These are phyloP conservation scores for Apophysomyces variabilis DNA, from an alignment of 371 early-diverging fungal genomes.

Conservation along the genomic window DNA sequence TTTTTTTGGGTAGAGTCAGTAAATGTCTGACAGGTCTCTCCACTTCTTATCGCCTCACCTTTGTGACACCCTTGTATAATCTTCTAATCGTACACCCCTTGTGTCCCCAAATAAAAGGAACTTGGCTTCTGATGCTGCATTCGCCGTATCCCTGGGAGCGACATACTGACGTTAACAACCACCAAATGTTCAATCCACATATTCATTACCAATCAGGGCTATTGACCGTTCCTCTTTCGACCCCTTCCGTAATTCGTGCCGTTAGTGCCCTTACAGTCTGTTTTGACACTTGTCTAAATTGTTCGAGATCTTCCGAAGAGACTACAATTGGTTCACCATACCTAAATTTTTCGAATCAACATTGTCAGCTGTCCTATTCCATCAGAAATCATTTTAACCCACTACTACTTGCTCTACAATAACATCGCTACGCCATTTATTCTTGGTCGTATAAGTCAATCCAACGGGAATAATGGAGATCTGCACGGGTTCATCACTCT, in stretches of 20 bases:
- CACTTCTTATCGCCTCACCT: slow-evolving; percentile 27
- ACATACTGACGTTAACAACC: neutral
- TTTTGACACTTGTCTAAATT: slow-evolving; percentile 48
- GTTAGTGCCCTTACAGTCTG: slow-evolving; percentile 54
- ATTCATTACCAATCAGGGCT: slow-evolving; percentile 55
- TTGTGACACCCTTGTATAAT: slow-evolving; percentile 55
- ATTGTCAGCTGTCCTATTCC: neutral
- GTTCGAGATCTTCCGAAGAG: slow-evolving; percentile 33
- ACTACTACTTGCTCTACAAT: slow-evolving; percentile 50
- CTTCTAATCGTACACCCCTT: slow-evolving; percentile 42
- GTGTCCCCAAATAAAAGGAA: slow-evolving; percentile 53
- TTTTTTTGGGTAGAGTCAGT: slow-evolving; percentile 1
- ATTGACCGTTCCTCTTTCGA: slow-evolving; percentile 57
- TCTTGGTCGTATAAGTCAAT: slow-evolving; percentile 60
- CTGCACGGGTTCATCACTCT: neutral
- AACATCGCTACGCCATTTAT: slow-evolving; percentile 60
- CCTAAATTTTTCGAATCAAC: slow-evolving; percentile 20
- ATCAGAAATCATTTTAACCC: neutral
- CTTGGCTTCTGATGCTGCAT: slow-evolving; percentile 51
- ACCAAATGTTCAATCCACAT: neutral
- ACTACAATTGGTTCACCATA: slow-evolving; percentile 56
- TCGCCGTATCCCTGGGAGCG: slow-evolving; percentile 49
- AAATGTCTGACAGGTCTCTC: no score
- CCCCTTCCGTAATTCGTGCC: slow-evolving; percentile 47
- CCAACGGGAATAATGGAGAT: slow-evolving; percentile 55